phyloP scores from a whole-genome alignment of 2,329 filamentous ascomycete species.

The Alternaria sp. region DNA sequence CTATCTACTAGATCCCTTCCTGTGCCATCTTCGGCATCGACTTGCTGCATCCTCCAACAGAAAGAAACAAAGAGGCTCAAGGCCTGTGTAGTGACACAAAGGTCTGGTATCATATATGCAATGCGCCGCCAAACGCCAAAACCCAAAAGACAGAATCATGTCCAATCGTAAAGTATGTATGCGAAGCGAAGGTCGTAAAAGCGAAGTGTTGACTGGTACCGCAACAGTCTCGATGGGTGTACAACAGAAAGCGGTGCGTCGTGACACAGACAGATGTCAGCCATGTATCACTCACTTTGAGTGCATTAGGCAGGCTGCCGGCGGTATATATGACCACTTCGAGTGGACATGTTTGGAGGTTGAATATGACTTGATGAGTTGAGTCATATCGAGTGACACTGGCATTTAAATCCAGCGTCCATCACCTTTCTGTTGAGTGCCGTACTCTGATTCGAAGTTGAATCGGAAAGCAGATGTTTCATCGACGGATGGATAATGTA shows the following conservation, averaged over 20 bases:
- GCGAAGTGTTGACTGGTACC: conserved; percentile 26
- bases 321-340: conserved; percentile 1
- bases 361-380: conserved; percentile 1
- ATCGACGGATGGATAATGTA: conserved; percentile 51
- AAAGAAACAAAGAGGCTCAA: conserved; percentile 31
- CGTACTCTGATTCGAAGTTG: conserved; percentile 40
- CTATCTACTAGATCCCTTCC: conserved; percentile 6
- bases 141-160: conserved; percentile 37
- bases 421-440: conserved; percentile 27
- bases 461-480: conserved; percentile 51
- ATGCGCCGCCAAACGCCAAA: conserved; percentile 40
- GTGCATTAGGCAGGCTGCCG: conserved; percentile 2
- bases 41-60: conserved; percentile 9
- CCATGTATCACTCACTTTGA: conserved; percentile 12
- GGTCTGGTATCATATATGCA: conserved; percentile 51
- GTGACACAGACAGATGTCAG: conserved; percentile 21
- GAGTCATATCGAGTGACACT: neutral
- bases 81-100: conserved; percentile 45
- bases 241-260: conserved; percentile 19
- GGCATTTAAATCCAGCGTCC: conserved; percentile 30
- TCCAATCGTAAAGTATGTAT: conserved; percentile 44
- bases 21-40: conserved; percentile 8
- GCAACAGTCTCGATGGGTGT: conserved; percentile 9
- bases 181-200: conserved; percentile 25
- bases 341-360: neutral